phyloP scores from a whole-genome alignment of 2,329 filamentous ascomycete genomes.

The Xylariaceae sp. region DNA sequence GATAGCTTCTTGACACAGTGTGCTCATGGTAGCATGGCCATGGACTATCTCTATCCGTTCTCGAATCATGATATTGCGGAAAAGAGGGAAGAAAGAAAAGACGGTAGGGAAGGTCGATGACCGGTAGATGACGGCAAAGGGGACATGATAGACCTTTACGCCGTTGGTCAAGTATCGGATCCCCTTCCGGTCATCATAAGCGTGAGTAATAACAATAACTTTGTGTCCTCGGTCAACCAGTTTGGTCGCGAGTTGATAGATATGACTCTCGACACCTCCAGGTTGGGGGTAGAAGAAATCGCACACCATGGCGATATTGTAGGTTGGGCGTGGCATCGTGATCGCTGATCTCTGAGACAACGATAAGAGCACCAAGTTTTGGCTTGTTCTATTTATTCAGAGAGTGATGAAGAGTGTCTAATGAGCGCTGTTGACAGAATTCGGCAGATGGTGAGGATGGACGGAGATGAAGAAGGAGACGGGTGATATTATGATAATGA shows the following conservation, averaged over 20 bases:
- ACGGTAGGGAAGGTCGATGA: constrained; percentile 92
- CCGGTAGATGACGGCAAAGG: constrained; percentile 93
- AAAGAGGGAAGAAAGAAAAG: constrained; percentile 97
- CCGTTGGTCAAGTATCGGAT: constrained; percentile 95
- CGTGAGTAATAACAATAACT: constrained; percentile 95
- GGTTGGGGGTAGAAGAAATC: constrained; percentile 99
- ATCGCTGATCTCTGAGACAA: constrained; percentile 15
- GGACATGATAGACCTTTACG: constrained; percentile 96
- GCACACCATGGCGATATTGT: constrained; percentile 85
- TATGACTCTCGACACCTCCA: constrained; percentile 94
- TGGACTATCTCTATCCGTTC: constrained; percentile 97
- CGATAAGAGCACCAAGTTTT: not conserved
- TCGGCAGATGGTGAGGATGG: not conserved
- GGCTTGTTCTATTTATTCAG: not conserved
- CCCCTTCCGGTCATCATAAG: constrained; percentile 84
- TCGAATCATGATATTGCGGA: constrained; percentile 90
- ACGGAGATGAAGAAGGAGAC: not conserved
- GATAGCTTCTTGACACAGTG: constrained; percentile 89
- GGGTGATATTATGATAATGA: not conserved
- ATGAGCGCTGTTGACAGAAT: not conserved
- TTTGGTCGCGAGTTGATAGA: constrained; percentile 95
- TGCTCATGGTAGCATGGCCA: constrained; percentile 91
- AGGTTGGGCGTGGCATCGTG: constrained; percentile 51
- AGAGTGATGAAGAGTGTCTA: not conserved
- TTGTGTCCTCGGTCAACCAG: constrained; percentile 96